Percentiles rank a stretch among this genome's conserved stretches.
These are phyloP conservation scores for Nakazawaea populi DNA, from an alignment of 805 yeast genomes.

Conservation along the genomic window DNA sequence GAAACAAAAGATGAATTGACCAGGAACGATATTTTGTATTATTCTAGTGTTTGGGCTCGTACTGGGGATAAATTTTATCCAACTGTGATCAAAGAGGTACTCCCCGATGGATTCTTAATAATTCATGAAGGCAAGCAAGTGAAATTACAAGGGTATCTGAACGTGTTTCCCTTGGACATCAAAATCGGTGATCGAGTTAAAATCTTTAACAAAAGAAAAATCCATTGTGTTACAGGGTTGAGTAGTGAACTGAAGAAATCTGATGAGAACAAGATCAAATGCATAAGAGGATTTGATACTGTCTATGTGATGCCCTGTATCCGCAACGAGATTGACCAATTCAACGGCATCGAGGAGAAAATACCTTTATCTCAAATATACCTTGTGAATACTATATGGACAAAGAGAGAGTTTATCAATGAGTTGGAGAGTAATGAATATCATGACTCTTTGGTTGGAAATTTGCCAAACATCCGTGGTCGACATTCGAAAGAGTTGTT, in stretches of 20 bases:
- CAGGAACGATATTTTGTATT: background rate
- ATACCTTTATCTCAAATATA: background rate
- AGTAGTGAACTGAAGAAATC: constrained; percentile 16
- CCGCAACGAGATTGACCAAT: constrained; percentile 11
- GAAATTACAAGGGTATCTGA: constrained; percentile 19
- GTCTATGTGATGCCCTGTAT: constrained; percentile 26
- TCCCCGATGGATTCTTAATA: constrained; percentile 6
- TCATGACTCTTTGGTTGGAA: background rate
- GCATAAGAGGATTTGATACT: constrained; percentile 58
- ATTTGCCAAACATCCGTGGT: constrained; percentile 2
- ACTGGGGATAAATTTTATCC: constrained; percentile 10
- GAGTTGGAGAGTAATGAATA: background rate
- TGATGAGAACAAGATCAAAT: constrained; percentile 28
- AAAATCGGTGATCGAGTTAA: constrained; percentile 50
- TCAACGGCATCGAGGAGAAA: background rate
- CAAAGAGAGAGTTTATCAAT: background rate
- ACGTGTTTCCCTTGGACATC: constrained; percentile 41
- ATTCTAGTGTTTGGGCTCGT: constrained; percentile 13
- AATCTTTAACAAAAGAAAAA: constrained; percentile 23
- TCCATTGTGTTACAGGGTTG: constrained; percentile 43
- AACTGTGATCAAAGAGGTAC: constrained; percentile 3
- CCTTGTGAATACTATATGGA: constrained; percentile 5
- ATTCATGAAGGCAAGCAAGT: constrained; percentile 5
- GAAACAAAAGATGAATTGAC: background rate
- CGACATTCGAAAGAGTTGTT: background rate